phyloP scores from a whole-genome alignment of 2,329 filamentous ascomycete genomes.

The Fusarium burgessii region DNA sequence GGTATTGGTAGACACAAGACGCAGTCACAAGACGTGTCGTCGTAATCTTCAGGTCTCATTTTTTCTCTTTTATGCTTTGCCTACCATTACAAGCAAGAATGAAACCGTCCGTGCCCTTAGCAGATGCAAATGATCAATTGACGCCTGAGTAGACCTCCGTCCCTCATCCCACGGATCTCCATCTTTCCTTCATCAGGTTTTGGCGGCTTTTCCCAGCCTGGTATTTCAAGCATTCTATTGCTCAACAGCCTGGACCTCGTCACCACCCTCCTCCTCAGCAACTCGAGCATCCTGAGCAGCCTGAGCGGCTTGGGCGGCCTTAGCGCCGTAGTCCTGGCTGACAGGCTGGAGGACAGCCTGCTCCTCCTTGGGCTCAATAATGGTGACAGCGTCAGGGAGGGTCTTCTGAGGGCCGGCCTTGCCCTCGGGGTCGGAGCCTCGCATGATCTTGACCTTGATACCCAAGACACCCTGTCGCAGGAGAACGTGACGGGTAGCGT shows the following conservation, averaged over 20 bases:
- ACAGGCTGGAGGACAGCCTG: constrained; percentile 92
- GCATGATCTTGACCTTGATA: constrained; percentile 99
- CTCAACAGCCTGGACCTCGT: constrained; percentile 63
- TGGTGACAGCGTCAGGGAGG: constrained; percentile 97
- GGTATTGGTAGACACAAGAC: constrained; percentile 44
- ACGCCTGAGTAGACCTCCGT: constrained; percentile 56
- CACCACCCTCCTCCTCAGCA: constrained; percentile 69
- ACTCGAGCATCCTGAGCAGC: constrained; percentile 72
- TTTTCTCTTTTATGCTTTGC: constrained; percentile 51
- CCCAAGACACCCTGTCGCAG: constrained; percentile 99
- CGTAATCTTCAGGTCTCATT: constrained; percentile 53
- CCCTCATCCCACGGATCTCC: constrained; percentile 47
- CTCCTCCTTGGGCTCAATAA: constrained; percentile 99
- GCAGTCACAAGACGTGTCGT: constrained; percentile 42
- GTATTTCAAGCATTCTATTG: constrained; percentile 52
- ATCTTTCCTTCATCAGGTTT: constrained; percentile 43
- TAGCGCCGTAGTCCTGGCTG: constrained; percentile 98
- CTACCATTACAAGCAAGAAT: constrained; percentile 55
- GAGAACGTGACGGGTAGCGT: constrained; percentile 97
- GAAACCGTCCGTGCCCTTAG: constrained; percentile 55
- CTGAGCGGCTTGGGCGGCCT: constrained; percentile 74
- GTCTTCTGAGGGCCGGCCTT: constrained; percentile 98
- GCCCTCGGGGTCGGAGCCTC: constrained; percentile 98
- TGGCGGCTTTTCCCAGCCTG: constrained; percentile 40
- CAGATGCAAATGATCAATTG: constrained; percentile 59